Evolutionary conservation across 1,139 yeast species (phyloP).

Genomic region (Geotrichum bryndzae): DNA sequence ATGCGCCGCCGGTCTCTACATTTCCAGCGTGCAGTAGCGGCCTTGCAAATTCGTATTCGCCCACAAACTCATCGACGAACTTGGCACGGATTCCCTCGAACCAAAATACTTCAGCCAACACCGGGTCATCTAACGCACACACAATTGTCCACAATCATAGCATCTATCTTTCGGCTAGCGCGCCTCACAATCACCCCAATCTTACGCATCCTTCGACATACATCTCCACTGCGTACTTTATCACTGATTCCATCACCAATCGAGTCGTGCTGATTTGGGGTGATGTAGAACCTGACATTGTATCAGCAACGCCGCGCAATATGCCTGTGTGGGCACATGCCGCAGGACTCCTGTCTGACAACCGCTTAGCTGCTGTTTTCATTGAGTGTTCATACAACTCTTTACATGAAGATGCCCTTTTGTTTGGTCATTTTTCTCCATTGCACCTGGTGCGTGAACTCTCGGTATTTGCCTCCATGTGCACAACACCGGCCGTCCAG

Average conservation of each 20-base stretch:
- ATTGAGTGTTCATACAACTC: constrained; percentile 71
- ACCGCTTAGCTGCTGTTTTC: constrained; percentile 48
- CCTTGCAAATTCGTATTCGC: neutral
- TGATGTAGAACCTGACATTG: constrained; percentile 66
- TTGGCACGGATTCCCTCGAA: neutral
- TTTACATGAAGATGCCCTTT: constrained; percentile 40
- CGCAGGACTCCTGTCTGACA: constrained; percentile 42
- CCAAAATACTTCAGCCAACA: neutral
- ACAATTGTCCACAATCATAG: constrained; percentile 9
- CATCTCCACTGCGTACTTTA: constrained; percentile 48
- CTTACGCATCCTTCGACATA: constrained; percentile 30
- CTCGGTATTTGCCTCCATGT: constrained; percentile 8
- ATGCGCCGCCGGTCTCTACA: neutral
- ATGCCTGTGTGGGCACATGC: constrained; percentile 51
- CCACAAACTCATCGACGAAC: neutral
- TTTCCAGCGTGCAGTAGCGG: neutral
- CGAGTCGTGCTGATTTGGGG: constrained; percentile 61
- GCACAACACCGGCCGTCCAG: constrained; percentile 4
- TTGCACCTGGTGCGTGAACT: constrained; percentile 54
- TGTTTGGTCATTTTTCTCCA: constrained; percentile 82
- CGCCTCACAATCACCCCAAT: constrained; percentile 22
- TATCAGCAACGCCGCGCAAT: constrained; percentile 44
- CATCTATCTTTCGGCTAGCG: constrained; percentile 1
- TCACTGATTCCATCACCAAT: constrained; percentile 36
- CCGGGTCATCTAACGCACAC: neutral